phyloP scores from a whole-genome alignment of 2,329 filamentous ascomycete genomes.

The Ascochyta koolunga region DNA sequence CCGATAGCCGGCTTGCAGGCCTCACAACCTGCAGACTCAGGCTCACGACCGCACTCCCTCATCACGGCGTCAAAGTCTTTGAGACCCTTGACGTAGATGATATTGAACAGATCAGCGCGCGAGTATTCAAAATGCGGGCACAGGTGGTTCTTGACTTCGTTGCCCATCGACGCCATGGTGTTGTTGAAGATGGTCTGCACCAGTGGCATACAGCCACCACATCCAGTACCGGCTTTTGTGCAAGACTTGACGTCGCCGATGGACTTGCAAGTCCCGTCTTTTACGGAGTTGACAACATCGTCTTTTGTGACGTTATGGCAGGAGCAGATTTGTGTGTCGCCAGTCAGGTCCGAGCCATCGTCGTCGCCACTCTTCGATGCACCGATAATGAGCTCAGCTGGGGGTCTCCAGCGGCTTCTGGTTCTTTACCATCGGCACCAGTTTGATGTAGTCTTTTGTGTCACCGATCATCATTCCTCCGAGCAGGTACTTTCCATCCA shows the following conservation, averaged over 20 bases:
- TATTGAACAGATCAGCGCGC: constrained; percentile 87
- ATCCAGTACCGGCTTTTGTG: constrained; percentile 90
- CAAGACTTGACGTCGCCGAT: constrained; percentile 84
- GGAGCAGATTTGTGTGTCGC: constrained; percentile 88
- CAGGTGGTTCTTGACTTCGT: constrained; percentile 84
- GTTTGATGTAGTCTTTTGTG: constrained; percentile 85
- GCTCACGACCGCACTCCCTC: constrained; percentile 74
- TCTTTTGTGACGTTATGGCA: constrained; percentile 93
- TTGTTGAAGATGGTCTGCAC: constrained; percentile 90
- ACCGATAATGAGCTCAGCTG: constrained; percentile 83
- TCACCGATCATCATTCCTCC: constrained; percentile 99
- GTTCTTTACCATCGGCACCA: constrained; percentile 85
- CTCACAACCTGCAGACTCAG: constrained; percentile 79
- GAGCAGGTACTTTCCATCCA: constrained; percentile 86
- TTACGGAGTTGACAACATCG: constrained; percentile 73
- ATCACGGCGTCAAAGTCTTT: constrained; percentile 77
- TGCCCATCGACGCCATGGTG: constrained; percentile 82
- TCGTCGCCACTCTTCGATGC: constrained; percentile 71
- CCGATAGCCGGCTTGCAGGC: constrained; percentile 83
- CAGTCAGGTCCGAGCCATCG: constrained; percentile 77
- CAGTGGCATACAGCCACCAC: constrained; percentile 87
- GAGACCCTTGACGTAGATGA: constrained; percentile 80
- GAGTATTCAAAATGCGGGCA: constrained; percentile 86
- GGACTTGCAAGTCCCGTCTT: constrained; percentile 79
- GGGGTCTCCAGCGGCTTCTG: constrained; percentile 79